Evolutionary conservation across 768 basidiomycete genomes (phyloP), one percentile per base, ranked within the genome.

Genomic region (Trametes cubensis): DNA sequence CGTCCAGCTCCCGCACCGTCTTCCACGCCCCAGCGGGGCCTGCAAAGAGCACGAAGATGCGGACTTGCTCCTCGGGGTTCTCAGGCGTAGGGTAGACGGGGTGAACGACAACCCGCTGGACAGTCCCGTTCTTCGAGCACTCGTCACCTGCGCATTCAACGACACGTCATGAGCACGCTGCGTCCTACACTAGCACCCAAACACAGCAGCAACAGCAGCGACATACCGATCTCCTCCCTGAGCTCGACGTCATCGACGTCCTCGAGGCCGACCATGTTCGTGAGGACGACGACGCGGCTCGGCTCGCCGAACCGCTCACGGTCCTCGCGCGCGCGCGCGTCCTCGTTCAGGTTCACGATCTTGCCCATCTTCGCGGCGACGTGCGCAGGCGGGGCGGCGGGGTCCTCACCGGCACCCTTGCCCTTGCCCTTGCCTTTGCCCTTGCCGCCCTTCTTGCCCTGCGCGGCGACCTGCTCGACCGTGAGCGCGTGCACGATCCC

Each of bases 21-120:
- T 94, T 93, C 95, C 95, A 98, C 6, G 95, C 96, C 13, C 94
- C 96, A 0, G 84, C 95, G 5, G 92, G 92, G 1, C 95, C 96
- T 0, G 87, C 86, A 69, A 96, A 98, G 55, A 91, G 77, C 17
- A 98, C 89, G 71, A 97, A 98, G 56, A 98, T 88, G 54, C 95
- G 87, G 4, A 97, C 89, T 1, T 88, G 86, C n/a, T 94, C 89
- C n/a, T 87, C 86, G 2, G 85, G 79, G 50, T 88, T 80, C 3
- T 74, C 64, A 0, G 92, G 84, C 2, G 83, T 77, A 2, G 93
- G 92, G 44, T 87, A 79, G 47, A 90, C 83, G 41, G 85, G 76
- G 67, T 98, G 95, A 1, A 97, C 83, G 25, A 95, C 76, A 13
- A 97, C 94, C 21, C 94, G 85, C 70, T 97, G 92, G 18, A 98